phyloP scores from a whole-genome alignment of 371 early-diverging fungal genomes.

The Funneliformis caledonium region DNA sequence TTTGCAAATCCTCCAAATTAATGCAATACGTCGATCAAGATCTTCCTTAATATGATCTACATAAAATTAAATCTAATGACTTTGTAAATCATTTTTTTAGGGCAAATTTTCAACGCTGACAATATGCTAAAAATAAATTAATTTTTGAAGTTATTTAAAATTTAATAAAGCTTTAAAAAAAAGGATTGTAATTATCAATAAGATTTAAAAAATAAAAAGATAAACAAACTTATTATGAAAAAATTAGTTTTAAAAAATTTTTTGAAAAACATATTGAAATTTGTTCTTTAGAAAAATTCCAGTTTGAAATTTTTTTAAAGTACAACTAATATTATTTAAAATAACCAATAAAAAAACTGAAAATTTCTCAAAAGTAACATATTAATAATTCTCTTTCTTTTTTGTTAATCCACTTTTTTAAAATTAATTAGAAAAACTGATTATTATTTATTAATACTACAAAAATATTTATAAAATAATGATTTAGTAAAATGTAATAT shows the following conservation, averaged over 20 bases:
- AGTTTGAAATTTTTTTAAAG: neutral
- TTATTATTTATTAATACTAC: too few relatives aligned
- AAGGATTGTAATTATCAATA: neutral
- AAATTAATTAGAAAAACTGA: neutral
- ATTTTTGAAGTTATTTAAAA: neutral
- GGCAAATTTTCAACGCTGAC: too few relatives aligned
- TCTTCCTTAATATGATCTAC: too few relatives aligned
- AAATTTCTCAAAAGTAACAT: neutral
- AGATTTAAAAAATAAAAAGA: neutral
- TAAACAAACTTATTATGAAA: constrained; percentile 1
- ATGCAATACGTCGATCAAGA: too few relatives aligned
- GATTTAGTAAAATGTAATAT: too few relatives aligned
- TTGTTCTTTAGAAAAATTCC: neutral
- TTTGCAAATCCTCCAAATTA: too few relatives aligned
- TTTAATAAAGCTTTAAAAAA: neutral
- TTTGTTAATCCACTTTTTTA: neutral
- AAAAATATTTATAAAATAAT: too few relatives aligned
- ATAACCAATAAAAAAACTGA: neutral
- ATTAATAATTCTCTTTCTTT: neutral
- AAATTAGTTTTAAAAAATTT: neutral
- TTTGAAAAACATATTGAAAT: constrained; percentile 1
- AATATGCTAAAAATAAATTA: too few relatives aligned
- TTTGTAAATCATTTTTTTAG: too few relatives aligned
- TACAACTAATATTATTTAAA: neutral
- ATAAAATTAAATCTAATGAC: too few relatives aligned